Evolutionary conservation across 257 asterid species (phyloP).

Genomic region (Striga asiatica): DNA sequence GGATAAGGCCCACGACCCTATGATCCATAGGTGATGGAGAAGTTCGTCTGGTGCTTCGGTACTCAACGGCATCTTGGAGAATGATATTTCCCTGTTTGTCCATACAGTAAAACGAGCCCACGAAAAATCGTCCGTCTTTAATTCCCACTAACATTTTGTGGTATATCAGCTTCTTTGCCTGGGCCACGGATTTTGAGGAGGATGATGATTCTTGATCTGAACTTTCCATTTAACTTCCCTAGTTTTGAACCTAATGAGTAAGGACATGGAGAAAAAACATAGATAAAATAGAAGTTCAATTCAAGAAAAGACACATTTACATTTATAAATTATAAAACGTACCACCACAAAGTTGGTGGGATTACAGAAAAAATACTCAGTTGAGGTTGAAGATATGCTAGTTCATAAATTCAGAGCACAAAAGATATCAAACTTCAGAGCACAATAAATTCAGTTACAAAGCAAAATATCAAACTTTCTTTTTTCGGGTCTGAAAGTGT

Average conservation of each 20-base stretch:
- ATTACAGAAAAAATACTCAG: too few species aligned
- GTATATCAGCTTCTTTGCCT: constrained; percentile 53
- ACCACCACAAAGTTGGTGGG: too few species aligned
- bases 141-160: constrained; percentile 64
- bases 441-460: background rate
- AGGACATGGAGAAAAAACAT: too few species aligned
- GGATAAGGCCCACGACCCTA: constrained; percentile 73
- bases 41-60: constrained; percentile 63
- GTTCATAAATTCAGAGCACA: too few species aligned
- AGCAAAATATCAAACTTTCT: background rate
- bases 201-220: constrained; percentile 14
- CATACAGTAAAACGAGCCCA: constrained; percentile 68
- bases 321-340: too few species aligned
- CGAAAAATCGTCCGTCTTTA: constrained; percentile 73
- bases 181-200: constrained; percentile 26
- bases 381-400: too few species aligned
- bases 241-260: too few species aligned
- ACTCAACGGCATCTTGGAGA: constrained; percentile 86
- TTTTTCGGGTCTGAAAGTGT: background rate
- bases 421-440: too few species aligned
- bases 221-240: too few species aligned
- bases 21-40: constrained; percentile 86
- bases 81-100: constrained; percentile 93
- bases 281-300: too few species aligned
- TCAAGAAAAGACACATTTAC: too few species aligned